Conservation (phyloP, 2,329 filamentous ascomycete genomes). For the Falciphora oryzae region DNA sequence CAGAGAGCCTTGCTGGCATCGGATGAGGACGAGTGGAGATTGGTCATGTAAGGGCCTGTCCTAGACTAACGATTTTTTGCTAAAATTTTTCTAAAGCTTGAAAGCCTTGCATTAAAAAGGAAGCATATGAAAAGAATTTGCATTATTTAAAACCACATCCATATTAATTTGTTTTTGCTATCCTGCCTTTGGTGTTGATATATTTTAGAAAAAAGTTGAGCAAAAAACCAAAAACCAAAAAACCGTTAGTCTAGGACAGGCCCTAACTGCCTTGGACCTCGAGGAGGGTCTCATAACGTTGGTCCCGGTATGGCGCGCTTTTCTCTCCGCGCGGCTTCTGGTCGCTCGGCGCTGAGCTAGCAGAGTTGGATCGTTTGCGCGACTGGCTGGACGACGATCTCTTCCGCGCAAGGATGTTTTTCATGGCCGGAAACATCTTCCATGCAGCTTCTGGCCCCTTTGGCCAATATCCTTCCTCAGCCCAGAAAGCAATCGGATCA, state of each 20-base stretch:
- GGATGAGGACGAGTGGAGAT: constrained; percentile 13
- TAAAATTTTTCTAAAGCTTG: too few relatives aligned
- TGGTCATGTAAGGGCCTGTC: too few relatives aligned
- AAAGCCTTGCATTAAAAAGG: too few relatives aligned
- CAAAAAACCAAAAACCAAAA: too few relatives aligned
- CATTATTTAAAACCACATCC: too few relatives aligned
- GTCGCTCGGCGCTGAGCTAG: constrained; percentile 3
- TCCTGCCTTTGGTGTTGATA: too few relatives aligned
- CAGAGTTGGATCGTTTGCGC: constrained; percentile 1
- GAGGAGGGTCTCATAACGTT: constrained; percentile 21
- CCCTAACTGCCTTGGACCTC: constrained; percentile 29
- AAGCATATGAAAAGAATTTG: too few relatives aligned
- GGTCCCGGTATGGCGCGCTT: constrained; percentile 1
- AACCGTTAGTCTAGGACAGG: too few relatives aligned
- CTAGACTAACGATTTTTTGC: too few relatives aligned
- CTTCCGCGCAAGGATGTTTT: constrained; percentile 25
- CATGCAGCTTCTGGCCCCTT: constrained; percentile 4
- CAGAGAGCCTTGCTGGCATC: constrained; percentile 24
- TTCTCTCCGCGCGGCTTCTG: constrained; percentile 6
- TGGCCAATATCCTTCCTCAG: constrained; percentile 17
- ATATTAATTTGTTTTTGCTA: too few relatives aligned
- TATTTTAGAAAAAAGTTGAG: too few relatives aligned
- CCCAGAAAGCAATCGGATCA: constrained; percentile 16
- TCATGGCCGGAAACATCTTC: constrained; percentile 19
- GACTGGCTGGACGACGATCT: constrained; percentile 16